Evolutionary conservation across 1,284 basidiomycete genomes (phyloP), one percentile per base, ranked within the genome.

Genomic region (Wolfiporia cocos): DNA sequence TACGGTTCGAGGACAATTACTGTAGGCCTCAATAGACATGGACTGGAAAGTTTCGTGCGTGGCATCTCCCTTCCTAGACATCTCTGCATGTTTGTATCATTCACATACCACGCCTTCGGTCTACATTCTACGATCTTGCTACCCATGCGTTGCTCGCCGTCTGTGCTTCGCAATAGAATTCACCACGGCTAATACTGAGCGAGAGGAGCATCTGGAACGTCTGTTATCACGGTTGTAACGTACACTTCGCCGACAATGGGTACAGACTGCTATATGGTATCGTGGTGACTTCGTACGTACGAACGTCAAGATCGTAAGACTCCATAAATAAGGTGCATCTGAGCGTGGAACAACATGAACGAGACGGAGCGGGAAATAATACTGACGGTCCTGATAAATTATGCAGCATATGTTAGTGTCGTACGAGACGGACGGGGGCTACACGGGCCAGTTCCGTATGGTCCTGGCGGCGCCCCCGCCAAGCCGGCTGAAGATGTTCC

Each of bases 381-480:
- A n/a, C n/a, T n/a, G n/a, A n/a, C n/a, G n/a, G n/a, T n/a, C n/a
- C n/a, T n/a, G n/a, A n/a, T n/a, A n/a, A n/a, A n/a, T n/a, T n/a
- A n/a, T n/a, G n/a, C n/a, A n/a, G n/a, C n/a, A n/a, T n/a, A n/a
- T n/a, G n/a, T n/a, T n/a, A n/a, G n/a, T n/a, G n/a, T n/a, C n/a
- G n/a, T n/a, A n/a, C n/a, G n/a, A n/a, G n/a, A n/a, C n/a, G n/a
- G n/a, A n/a, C n/a, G n/a, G n/a, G n/a, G n/a, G n/a, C 34, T 52
- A 55, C 32, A 46, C 82, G 35, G 83, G 84, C 78, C 80, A 85
- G 10, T 83, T 84, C 29, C 81, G 70, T 10, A 77, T 79, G 31
- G 81, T 77, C 51, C 83, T 67, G 29, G 81, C 85, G 21, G 85
- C 85, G 7, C 80, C 85, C 35, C 78, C 78, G 5, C 77, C 76